Evolutionary conservation across 2,329 filamentous ascomycete species (phyloP), one percentile per base, ranked within the genome.

Genomic region (Chalaropsis ovoidea): DNA sequence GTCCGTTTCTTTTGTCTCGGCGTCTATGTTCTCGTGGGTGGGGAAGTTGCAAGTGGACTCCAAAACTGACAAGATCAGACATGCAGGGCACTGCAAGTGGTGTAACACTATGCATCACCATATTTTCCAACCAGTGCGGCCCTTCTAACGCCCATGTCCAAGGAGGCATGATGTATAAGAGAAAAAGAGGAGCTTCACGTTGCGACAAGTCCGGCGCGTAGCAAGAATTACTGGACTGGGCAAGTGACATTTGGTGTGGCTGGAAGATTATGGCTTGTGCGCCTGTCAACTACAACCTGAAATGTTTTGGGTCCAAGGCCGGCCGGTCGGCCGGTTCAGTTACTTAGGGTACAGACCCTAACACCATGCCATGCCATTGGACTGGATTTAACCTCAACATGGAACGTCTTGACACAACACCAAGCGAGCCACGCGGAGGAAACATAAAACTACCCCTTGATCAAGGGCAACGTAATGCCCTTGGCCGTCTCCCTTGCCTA

Each of bases 341-440:
- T n/a, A n/a, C n/a, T n/a, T 43, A 31, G 31, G 31, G 31, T 31
- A 31, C 31, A 49, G 24, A 58, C 52, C 52, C 52, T 58, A 35
- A 8, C 2, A 8, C 0, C 27, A 58, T 6, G 8, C 19, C n/a
- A n/a, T n/a, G n/a, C n/a, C n/a, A n/a, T n/a, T n/a, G n/a, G n/a
- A 3, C 11, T 27, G n/a, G 17, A 58, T 58, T 58, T 31, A 58
- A 58, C 13, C 24, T 58, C 17, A 7, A 8, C 24, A 31, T 58
- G 27, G 52, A 58, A 58, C 27, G 52, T 58, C 35, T 58, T 35
- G 52, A 58, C 52, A 58, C 52, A 58, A 19, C 15, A 1, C n/a
- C 43, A 45, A n/a, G 43, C 31, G 6, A 31, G 43, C 3, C 13
- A 58, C 52, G 52, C 52, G 52, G 27, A 58, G 52, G 27, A 58